Percentiles rank a stretch among this genome's conserved stretches.
phyloP scores from a whole-genome alignment of 2,329 filamentous ascomycete genomes.

The Hymenotorrendiella dingleyae region DNA sequence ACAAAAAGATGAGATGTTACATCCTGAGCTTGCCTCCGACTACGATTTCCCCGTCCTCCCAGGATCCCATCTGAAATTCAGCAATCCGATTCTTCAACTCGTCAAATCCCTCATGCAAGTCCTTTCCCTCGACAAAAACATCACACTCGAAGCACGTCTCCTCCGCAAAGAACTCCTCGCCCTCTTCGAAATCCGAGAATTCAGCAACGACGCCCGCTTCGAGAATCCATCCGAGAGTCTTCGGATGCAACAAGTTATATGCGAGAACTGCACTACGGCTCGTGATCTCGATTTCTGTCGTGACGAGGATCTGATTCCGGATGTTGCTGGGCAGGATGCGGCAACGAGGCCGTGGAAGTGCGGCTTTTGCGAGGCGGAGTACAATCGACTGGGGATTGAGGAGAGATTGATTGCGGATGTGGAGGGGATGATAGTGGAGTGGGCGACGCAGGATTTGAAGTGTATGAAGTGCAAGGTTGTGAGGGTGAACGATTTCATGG shows the following conservation, averaged over 20 bases:
- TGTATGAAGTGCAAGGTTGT: conserved; percentile 67
- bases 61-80: conserved; percentile 56
- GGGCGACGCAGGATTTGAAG: conserved; percentile 85
- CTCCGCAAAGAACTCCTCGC: conserved; percentile 83
- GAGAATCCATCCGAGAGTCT: conserved; percentile 76
- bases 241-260: conserved; percentile 69
- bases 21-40: conserved; percentile 80
- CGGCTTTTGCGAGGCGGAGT: conserved; percentile 66
- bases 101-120: conserved; percentile 94
- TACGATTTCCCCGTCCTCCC: conserved; percentile 81
- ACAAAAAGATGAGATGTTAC: conserved; percentile 82
- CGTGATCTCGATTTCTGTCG: conserved; percentile 89
- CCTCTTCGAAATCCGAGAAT: conserved; percentile 92
- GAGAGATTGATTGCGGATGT: conserved; percentile 74
- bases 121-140: conserved; percentile 82
- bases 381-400: conserved; percentile 75
- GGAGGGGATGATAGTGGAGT: conserved; percentile 68
- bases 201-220: conserved; percentile 82
- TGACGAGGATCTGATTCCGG: conserved; percentile 72
- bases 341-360: conserved; percentile 61
- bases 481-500: conserved; percentile 87
- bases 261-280: conserved; percentile 83
- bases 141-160: conserved; percentile 79
- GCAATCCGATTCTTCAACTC: conserved; percentile 81
- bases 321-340: conserved; percentile 15